A percentile compares a stretch with the other conserved stretches of the same genome.
Evolutionary conservation across 371 early-diverging fungal species (phyloP).

Genomic region (Mucor saturninus): DNA sequence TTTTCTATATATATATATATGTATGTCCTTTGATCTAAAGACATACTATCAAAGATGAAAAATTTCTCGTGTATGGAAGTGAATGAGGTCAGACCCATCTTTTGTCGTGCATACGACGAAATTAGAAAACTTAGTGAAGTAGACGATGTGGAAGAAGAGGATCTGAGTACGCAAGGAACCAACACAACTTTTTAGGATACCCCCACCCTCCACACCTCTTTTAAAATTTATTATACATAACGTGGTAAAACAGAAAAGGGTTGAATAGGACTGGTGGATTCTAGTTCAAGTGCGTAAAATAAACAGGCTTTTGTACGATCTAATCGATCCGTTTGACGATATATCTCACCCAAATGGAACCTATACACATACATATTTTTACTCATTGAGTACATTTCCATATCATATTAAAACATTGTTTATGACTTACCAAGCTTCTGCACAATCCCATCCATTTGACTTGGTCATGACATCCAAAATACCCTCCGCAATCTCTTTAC

Average conservation of each 20-base stretch:
- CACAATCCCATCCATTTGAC: conserved; percentile 66
- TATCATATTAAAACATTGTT: too few species aligned
- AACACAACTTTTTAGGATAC: neutral
- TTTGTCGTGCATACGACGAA: conserved; percentile 76
- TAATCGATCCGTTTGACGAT: conserved; percentile 57
- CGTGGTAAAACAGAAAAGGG: conserved; percentile 61
- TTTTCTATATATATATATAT: neutral
- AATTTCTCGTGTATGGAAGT: conserved; percentile 85
- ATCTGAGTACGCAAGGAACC: neutral
- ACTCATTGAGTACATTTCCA: too few species aligned
- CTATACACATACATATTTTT: conserved; percentile 21
- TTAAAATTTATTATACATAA: conserved; percentile 25
- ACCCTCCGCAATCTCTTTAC: conserved; percentile 62
- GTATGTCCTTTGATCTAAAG: too few species aligned
- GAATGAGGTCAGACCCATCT: conserved; percentile 89
- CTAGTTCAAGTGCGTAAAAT: conserved; percentile 76
- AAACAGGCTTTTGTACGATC: conserved; percentile 71
- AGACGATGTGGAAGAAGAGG: conserved; percentile 9
- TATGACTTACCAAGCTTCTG: conserved; percentile 64
- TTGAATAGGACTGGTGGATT: conserved; percentile 67
- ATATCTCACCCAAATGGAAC: conserved; percentile 63
- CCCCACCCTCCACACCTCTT: conserved; percentile 3
- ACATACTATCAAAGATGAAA: conserved; percentile 61
- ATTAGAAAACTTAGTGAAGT: conserved; percentile 53
- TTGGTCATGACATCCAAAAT: conserved; percentile 57